Evolutionary conservation across 805 yeast genomes (phyloP).

Genomic region (Starmerella vaccinii): DNA sequence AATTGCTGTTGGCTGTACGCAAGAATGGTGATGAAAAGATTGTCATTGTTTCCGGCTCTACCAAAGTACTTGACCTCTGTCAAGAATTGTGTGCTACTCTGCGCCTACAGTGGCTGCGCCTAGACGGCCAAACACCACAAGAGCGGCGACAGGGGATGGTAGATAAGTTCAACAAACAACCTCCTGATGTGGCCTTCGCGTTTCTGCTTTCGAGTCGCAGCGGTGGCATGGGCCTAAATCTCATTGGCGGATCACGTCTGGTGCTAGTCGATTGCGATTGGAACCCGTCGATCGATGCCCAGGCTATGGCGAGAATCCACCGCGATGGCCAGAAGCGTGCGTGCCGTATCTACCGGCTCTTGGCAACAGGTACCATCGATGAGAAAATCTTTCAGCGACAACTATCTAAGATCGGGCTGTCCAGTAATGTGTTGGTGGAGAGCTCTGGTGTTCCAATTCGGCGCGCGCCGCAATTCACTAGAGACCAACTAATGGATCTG

Average conservation of each 20-base stretch:
- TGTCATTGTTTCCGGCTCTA: constrained; percentile 78
- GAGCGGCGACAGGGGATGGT: constrained; percentile 58
- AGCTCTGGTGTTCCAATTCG: constrained; percentile 33
- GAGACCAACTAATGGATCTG: constrained; percentile 59
- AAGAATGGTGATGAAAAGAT: constrained; percentile 52
- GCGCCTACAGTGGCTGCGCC: constrained; percentile 44
- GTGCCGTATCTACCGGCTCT: constrained; percentile 68
- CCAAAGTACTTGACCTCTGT: constrained; percentile 72
- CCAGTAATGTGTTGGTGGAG: constrained; percentile 54
- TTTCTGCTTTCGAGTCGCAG: constrained; percentile 79
- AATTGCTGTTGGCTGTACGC: constrained; percentile 44
- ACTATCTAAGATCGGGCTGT: constrained; percentile 66
- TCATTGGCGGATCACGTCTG: constrained; percentile 81
- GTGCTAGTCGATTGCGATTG: constrained; percentile 88
- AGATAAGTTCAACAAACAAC: constrained; percentile 49
- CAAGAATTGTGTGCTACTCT: constrained; percentile 45
- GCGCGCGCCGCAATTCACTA: constrained; percentile 41
- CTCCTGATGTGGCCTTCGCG: constrained; percentile 38
- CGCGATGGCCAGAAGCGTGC: constrained; percentile 82
- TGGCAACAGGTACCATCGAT: constrained; percentile 77
- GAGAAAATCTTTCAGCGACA: constrained; percentile 92
- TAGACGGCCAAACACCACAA: constrained; percentile 78
- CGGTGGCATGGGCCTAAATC: constrained; percentile 87
- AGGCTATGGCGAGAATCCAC: constrained; percentile 92
- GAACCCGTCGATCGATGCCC: constrained; percentile 89